Evolutionary conservation across 2,329 filamentous ascomycete genomes (phyloP), one percentile per base, ranked within the genome.

Genomic region (Fusarium sp.): DNA sequence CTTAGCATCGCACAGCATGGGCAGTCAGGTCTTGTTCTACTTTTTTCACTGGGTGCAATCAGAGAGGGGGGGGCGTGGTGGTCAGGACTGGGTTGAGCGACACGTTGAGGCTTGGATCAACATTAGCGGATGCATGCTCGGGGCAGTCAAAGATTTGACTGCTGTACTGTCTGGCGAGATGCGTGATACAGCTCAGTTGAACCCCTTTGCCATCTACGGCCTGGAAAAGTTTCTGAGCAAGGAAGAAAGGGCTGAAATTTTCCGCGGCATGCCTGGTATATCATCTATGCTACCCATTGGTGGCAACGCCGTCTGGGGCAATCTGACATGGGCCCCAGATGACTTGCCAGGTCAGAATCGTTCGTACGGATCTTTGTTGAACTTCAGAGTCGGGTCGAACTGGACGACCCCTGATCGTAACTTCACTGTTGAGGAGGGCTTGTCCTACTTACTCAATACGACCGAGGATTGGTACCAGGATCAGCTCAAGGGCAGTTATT

Each of bases 101-200:
- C 89, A 98, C 79, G 87, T 99, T 58, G 96, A 97, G 75, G 93
- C 94, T 6, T 99, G 97, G 95, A 97, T 99, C 85, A 99, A 99
- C 81, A 95, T 99, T 78, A 96, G 93, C 75, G 96, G 96, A 11
- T 99, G 96, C 83, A 98, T 99, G 96, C 91, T 99, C 11, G 96
- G 96, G 20, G 95, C 96, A 5, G 87, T 95, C 66, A 99, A 99
- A 84, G 96, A 93, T 66, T 85, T 98, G 41, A 94, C 96, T 1
- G 96, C 96, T 1, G 89, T 98, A 0, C 86, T 99, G 4, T 98
- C 95, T 0, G 96, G 96, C 36, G 96, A 99, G 83, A 99, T 99
- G 96, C 94, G 96, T 75, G 96, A 99, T 79, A 99, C 96, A 0
- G 96, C 96, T 2, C 96, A 98, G 82, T 89, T 99, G 28, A 98